Base-by-base conservation (phyloP, 371 early-diverging fungal genomes). In the Lichtheimia ornata region DNA sequence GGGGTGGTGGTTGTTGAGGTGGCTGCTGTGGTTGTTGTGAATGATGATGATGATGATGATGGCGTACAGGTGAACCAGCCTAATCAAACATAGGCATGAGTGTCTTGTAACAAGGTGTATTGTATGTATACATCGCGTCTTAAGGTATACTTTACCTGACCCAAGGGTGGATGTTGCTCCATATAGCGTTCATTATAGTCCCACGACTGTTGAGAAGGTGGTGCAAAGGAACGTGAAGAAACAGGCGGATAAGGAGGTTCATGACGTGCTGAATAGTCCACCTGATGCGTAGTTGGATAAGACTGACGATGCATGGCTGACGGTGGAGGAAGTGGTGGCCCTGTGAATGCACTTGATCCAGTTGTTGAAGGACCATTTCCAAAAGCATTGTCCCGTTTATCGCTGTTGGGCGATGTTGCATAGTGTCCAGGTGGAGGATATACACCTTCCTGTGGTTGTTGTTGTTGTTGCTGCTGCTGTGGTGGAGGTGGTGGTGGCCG, bases 351-450 rank as follows among this genome's bases (percentile, higher is more conserved):
- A 50, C 62, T 63, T 44, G 60, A 14, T 25, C 53, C 63, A 50
- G 60, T 56, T 15, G 65, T 30, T n/a, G 65, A 20, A 27, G 61
- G 55, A 44, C 56, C 51, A 47, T 55, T 61, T 12, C 49, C 47
- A 51, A 53, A 63, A n/a, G 51, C 35, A 35, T 35, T 56, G 40
- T 56, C 63, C 63, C 57, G 56, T 57, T 63, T 57, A 25, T 63
- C 63, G 6, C 12, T 41, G 12, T 35, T 30, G n/a, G 54, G 54
- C 13, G 54, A 54, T 40, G 54, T 40, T 14, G 51, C 6, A 51
- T 14, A 51, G 35, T 35, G 35, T 11, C 35, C 35, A 40, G 24
- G 24, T 17, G 53, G 53, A 30, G 17, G 40, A 22, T 22, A 51
- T 12, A 24, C 17, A 14, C 22, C 17, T 24, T 51, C 51, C 25